Conservation (phyloP, 2,329 filamentous ascomycete species). For the Parafenestella ontariensis region DNA sequence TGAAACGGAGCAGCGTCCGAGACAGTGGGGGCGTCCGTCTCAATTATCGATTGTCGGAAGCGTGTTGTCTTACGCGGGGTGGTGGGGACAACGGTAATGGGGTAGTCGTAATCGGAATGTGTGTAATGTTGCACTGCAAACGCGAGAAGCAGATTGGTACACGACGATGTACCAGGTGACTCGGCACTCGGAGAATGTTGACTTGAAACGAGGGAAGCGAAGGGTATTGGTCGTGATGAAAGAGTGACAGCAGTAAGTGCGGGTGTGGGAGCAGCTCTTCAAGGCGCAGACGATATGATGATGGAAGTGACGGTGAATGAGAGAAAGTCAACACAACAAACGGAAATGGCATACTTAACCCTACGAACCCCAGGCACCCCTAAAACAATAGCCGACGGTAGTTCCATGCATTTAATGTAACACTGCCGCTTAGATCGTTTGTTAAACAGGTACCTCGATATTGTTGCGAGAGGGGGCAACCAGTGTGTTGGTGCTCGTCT, state of each 20-base stretch:
- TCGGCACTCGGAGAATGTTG: slow-evolving; percentile 12
- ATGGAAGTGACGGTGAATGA: slow-evolving; percentile 3
- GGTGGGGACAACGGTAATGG: not conserved
- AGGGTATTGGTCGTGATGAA: slow-evolving; percentile 2
- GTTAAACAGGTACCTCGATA: slow-evolving; percentile 12
- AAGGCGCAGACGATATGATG: slow-evolving; percentile 21
- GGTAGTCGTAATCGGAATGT: slow-evolving; percentile 9
- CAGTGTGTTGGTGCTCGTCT: slow-evolving; percentile 18
- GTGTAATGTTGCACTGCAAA: slow-evolving; percentile 20
- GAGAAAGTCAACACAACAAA: not conserved
- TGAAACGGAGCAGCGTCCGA: not conserved
- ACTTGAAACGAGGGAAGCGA: not conserved
- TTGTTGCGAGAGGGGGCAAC: slow-evolving; percentile 14
- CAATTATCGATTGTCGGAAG: slow-evolving; percentile 2
- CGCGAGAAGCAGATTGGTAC: slow-evolving; percentile 15
- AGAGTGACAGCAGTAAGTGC: slow-evolving; percentile 15
- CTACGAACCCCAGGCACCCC: slow-evolving; percentile 1
- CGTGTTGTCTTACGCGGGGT: slow-evolving; percentile 1
- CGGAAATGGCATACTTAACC: slow-evolving; percentile 17
- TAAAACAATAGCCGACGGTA: slow-evolving; percentile 4
- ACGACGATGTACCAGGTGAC: slow-evolving; percentile 11
- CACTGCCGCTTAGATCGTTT: slow-evolving; percentile 15
- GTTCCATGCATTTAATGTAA: slow-evolving; percentile 12
- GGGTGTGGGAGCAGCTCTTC: slow-evolving; percentile 22
- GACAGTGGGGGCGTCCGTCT: not conserved